Base-by-base conservation (phyloP, 257 asterid genomes). In the Solanum chilense region DNA sequence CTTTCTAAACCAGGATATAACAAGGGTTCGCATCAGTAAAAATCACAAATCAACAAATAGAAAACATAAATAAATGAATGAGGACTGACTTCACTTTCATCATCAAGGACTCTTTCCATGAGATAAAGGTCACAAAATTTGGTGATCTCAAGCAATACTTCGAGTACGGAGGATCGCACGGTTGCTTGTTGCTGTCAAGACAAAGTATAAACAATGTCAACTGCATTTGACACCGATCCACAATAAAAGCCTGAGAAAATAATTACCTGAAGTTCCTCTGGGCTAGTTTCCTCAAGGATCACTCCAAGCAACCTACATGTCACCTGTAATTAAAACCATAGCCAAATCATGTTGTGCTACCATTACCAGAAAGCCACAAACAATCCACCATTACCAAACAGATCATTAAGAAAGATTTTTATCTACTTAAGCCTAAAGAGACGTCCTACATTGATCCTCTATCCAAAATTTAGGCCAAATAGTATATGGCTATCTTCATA, bases 101-200 rank as follows among this genome's bases (percentile, higher is more conserved):
- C 99, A 88, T 97, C 98, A 89, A 97, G 90, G 86, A 97, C 98
- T 87, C 95, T 92, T 86, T 97, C 99, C 99, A 97, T 97, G 86
- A 97, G 96, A 94, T 97, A 97, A 84, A 97, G 95, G 92, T 97
- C 99, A 87, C 97, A 94, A 87, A 89, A 95, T 91, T 96, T 95
- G 9, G 99, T 95, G 92, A 97, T 89, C 89, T 97, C 99, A 58
- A 93, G 97, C 93, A 97, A 92, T 87, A 96, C 93, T 92, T 96
- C 97, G 23, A 94, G 92, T 89, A 95, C 98, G 73, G 99, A 95
- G 83, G 98, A 90, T 87, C 91, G 92, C 78, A 95, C 98, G 31
- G 99, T 97, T 56, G 92, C 99, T 92, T 94, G 95, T 88, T 94
- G 93, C 99, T 97, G 96, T 49, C 70, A 95, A 91, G 91, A 85